A percentile compares a stretch with the other conserved stretches of the same genome.
phyloP scores from a whole-genome alignment of 1,284 basidiomycete species.

The Ceratobasidium sp. region DNA sequence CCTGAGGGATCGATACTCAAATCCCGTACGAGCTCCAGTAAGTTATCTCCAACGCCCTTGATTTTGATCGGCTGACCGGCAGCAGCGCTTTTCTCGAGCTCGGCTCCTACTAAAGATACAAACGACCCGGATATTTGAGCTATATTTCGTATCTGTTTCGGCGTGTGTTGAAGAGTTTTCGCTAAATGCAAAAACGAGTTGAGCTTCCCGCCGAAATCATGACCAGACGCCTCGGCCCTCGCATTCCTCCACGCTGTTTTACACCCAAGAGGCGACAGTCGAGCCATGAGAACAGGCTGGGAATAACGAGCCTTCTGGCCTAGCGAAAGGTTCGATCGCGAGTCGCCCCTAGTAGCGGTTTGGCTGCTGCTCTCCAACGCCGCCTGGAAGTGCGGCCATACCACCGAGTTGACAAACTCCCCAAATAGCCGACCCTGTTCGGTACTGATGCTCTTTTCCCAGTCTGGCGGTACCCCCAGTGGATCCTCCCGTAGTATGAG shows the following conservation, averaged over 20 bases:
- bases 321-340: not conserved
- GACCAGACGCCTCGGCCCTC: too few relatives aligned
- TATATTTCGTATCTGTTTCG: not conserved
- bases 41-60: not conserved
- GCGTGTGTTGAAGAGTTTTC: not conserved
- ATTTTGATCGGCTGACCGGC: not conserved
- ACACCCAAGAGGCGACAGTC: not conserved
- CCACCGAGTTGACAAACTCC: not conserved
- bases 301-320: not conserved
- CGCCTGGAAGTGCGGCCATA: not conserved
- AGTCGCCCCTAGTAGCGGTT: not conserved
- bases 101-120: constrained; percentile 6
- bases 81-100: not conserved
- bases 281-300: not conserved
- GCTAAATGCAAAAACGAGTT: not conserved
- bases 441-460: not conserved
- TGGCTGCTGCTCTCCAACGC: not conserved
- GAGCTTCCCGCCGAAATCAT: not conserved
- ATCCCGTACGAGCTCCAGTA: not conserved
- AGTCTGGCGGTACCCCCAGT: not conserved
- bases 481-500: not conserved
- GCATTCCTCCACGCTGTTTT: constrained; percentile 7
- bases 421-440: not conserved
- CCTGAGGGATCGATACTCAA: not conserved
- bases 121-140: not conserved